Percentiles rank a stretch among this genome's conserved stretches.
Conservation (phyloP, 129 eudicot species). For the carrot (Daucus carota) region DNA sequence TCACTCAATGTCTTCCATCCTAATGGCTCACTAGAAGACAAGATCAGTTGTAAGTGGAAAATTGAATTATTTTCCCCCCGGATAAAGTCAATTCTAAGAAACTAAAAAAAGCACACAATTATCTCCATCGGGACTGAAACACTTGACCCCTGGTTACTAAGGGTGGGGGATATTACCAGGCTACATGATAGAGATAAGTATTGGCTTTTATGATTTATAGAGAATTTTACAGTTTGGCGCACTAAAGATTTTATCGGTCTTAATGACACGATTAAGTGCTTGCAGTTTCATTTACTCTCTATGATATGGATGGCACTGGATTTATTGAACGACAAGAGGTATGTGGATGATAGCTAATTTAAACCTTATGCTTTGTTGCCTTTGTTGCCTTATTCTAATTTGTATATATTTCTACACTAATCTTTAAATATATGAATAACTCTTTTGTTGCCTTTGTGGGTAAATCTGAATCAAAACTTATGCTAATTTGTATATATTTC, state of each 20-base stretch:
- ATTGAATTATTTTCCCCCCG: too few relatives aligned
- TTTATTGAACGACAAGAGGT: slow-evolving; percentile 98
- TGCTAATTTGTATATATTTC: not conserved
- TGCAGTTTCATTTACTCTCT: slow-evolving; percentile 92
- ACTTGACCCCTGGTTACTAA: not conserved
- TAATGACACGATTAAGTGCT: not conserved
- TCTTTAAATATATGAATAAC: too few relatives aligned
- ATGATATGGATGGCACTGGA: slow-evolving; percentile 98
- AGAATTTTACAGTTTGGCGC: not conserved
- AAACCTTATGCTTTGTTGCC: too few relatives aligned
- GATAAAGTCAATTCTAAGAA: not conserved
- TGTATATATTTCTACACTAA: not conserved
- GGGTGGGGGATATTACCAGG: not conserved
- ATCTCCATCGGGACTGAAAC: not conserved
- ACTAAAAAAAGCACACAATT: not conserved
- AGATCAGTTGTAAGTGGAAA: slow-evolving; percentile 65
- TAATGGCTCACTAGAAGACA: slow-evolving; percentile 89
- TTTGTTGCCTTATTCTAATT: too few relatives aligned
- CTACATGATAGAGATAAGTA: not conserved
- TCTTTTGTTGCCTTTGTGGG: not conserved
- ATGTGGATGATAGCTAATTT: slow-evolving; percentile 10
- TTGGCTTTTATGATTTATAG: too few relatives aligned
- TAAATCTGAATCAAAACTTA: not conserved
- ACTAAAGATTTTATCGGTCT: not conserved
- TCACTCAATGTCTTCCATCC: slow-evolving; percentile 90